Evolutionary conservation across 352 stramenopile species (phyloP).

Genomic region (Phytopythium ostracodes): DNA sequence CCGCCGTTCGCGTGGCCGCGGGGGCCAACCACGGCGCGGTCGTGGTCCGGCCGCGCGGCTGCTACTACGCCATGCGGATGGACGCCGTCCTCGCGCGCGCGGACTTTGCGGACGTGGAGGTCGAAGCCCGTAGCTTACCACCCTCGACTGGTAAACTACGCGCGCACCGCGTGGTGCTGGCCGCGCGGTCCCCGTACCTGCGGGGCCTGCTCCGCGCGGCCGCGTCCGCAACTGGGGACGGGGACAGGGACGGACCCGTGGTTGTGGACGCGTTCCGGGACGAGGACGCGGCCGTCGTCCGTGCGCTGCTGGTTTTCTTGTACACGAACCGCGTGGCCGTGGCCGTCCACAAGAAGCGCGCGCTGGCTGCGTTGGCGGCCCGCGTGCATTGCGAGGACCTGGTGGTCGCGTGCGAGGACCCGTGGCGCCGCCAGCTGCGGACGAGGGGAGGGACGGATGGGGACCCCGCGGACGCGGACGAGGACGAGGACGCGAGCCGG

Average conservation of each 20-base stretch:
- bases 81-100: constrained; percentile 40
- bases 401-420: constrained; percentile 41
- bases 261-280: constrained; percentile 51
- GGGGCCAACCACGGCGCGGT: constrained; percentile 70
- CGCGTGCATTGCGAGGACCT: constrained; percentile 53
- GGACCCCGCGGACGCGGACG: constrained; percentile 23
- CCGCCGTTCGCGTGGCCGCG: constrained; percentile 43
- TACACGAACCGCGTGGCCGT: constrained; percentile 71
- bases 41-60: constrained; percentile 45
- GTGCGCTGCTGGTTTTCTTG: constrained; percentile 59
- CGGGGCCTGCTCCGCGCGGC: constrained; percentile 44
- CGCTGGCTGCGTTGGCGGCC: constrained; percentile 44
- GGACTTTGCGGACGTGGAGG: constrained; percentile 56
- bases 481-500: constrained; percentile 11
- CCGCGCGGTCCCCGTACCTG: constrained; percentile 58
- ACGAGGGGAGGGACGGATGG: no score
- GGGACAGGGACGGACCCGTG: constrained; percentile 15
- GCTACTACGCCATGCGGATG: constrained; percentile 63
- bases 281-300: constrained; percentile 56
- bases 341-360: constrained; percentile 54
- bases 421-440: constrained; percentile 27
- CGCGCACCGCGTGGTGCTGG: constrained; percentile 53
- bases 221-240: neutral
- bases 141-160: constrained; percentile 14
- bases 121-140: constrained; percentile 21